Evolutionary conservation across 2,329 filamentous ascomycete species (phyloP).

Genomic region (Xylaria sp.): DNA sequence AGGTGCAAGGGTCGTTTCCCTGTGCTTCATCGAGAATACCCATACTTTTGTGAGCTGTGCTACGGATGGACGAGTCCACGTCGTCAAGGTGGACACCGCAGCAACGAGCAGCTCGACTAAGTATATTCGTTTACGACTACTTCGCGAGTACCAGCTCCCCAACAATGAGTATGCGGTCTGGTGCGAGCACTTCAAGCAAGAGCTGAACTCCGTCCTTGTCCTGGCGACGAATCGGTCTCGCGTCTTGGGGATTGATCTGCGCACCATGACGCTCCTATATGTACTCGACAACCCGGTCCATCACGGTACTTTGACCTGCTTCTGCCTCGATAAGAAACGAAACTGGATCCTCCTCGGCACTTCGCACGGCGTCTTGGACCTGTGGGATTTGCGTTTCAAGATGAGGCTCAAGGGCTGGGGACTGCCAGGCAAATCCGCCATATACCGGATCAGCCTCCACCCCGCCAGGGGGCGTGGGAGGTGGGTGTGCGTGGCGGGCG

Average conservation of each 20-base stretch:
- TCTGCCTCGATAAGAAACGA: constrained; percentile 81
- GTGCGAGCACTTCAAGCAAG: constrained; percentile 88
- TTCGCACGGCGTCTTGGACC: constrained; percentile 85
- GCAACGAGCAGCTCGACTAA: constrained; percentile 57
- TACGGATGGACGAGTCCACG: constrained; percentile 85
- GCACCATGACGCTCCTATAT: constrained; percentile 82
- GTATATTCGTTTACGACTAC: constrained; percentile 75
- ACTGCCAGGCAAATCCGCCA: constrained; percentile 75
- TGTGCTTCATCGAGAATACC: constrained; percentile 92
- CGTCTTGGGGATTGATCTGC: constrained; percentile 81
- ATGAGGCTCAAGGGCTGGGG: constrained; percentile 88
- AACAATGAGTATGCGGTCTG: constrained; percentile 79
- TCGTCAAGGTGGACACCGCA: constrained; percentile 74
- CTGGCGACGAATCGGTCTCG: constrained; percentile 85
- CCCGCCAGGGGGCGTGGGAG: constrained; percentile 77
- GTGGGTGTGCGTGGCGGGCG: constrained; percentile 87
- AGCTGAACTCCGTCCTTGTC: constrained; percentile 79
- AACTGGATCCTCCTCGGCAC: constrained; percentile 94
- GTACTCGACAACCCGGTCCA: constrained; percentile 84
- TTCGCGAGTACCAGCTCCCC: constrained; percentile 81
- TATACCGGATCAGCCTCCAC: constrained; percentile 79
- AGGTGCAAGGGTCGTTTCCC: constrained; percentile 72
- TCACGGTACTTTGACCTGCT: constrained; percentile 88
- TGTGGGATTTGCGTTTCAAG: constrained; percentile 97
- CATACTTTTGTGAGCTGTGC: constrained; percentile 92